Base-by-base conservation (phyloP, 2,329 filamentous ascomycete genomes). In the Aspergillus sp. region DNA sequence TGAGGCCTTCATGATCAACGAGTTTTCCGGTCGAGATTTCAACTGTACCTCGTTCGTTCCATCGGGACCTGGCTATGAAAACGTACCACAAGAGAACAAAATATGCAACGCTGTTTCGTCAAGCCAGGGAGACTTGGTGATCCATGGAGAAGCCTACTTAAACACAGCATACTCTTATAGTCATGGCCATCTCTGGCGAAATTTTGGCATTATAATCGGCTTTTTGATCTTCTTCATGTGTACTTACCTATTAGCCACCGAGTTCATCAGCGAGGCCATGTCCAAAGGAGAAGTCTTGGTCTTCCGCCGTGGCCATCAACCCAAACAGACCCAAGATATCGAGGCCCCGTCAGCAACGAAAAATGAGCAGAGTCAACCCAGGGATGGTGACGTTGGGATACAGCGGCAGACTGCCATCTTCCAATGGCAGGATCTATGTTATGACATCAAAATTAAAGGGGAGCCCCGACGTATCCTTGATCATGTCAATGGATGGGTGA, bases 401-500 rank as follows among this genome's bases (percentile, higher is more conserved):
- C 74, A 77, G 52, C 72, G 71, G 49, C 81, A 86, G 61, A 87
- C 78, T 2, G 85, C 85, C 11, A 79, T 89, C 44, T 90, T 93
- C 70, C 84, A 87, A 56, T 94, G 88, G 88, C 77, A 81, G 50
- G 75, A 89, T 52, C 81, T 94, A 0, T 88, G 82, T 65, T 94
- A 86, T 54, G 82, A 86, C 46, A 83, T 88, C 61, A 78, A 78
- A 52, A 87, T 93, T 65, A 91, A 91, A 69, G 73, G 75, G 6
- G 81, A 89, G 53, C 68, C 74, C 2, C 78, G 88, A 7, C 79
- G 83, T 29, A 83, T 95, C 52, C 72, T 95, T 48, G 82, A 94
- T 55, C 74, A 90, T 49, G 86, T 94, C 9, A 85, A 91, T 55
- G 90, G 89, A 26, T 95, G 87, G 86, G 88, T 95, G 43, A 90